Evolutionary conservation across 1,284 basidiomycete genomes (phyloP), one percentile per base, ranked within the genome.

Genomic region (Chalciporus sp.): DNA sequence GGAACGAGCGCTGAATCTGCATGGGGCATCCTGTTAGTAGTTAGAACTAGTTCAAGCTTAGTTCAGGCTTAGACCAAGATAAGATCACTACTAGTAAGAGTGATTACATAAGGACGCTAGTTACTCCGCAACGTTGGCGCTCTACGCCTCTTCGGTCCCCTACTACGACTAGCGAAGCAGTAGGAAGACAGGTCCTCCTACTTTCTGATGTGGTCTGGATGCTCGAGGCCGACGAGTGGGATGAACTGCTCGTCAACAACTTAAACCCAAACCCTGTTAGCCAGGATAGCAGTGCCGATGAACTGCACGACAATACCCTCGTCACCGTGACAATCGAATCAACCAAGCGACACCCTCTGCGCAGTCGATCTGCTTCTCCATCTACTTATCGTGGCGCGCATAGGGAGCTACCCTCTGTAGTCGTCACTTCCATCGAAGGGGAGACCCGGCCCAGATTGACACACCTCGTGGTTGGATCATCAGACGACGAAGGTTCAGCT

Each of bases 1-100:
- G 92, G 92, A 7, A 95, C 77, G 19, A 85, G 71, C 5, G 88
- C 85, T 14, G 86, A 79, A 67, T 95, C 92, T 51, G 93, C 92
- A 75, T 95, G 92, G 27, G 87, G 86, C 92, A 94, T 95, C 29
- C 6, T 42, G 19, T 19, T 42, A 3, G 41, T 42, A n/a, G n/a
- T n/a, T n/a, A n/a, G n/a, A n/a, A n/a, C n/a, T n/a, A n/a, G n/a
- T n/a, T n/a, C n/a, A n/a, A n/a, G n/a, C 20, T 6, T 26, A 11
- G 19, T 42, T 10, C 17, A 35, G 33, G 14, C 33, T 14, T 20
- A 39, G 14, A 20, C 10, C 11, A 31, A 16, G 41, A 51, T 39
- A 17, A 44, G 55, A 42, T 51, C 19, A 23, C 12, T 5, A 9
- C 9, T 14, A 23, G 9, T 42, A 42, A 35, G 41, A 42, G 23